Evolutionary conservation across 2,329 filamentous ascomycete species (phyloP).

Genomic region (Cordyceps pruinosa): DNA sequence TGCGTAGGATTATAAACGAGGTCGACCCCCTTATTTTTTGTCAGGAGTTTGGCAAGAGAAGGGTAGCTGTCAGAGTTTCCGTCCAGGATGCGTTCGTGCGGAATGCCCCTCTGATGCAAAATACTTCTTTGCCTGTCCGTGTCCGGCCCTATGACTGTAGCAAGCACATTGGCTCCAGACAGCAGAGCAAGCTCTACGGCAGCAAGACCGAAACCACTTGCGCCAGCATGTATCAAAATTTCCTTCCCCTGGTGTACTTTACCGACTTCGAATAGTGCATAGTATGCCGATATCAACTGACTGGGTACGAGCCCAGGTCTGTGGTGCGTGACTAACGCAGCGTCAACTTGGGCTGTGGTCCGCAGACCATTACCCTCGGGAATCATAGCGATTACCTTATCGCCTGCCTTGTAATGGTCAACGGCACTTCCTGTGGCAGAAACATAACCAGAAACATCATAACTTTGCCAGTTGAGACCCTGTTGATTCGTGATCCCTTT

Average conservation of each 20-base stretch:
- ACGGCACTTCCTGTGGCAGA: slow-evolving; percentile 27
- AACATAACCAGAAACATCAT: slow-evolving; percentile 35
- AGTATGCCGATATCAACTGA: slow-evolving; percentile 34
- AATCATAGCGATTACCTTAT: slow-evolving; percentile 36
- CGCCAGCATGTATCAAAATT: slow-evolving; percentile 39
- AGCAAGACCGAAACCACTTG: slow-evolving; percentile 36
- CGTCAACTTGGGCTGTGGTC: slow-evolving; percentile 27
- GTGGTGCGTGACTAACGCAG: slow-evolving; percentile 29
- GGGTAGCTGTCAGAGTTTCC: slow-evolving; percentile 29
- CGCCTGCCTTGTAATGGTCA: slow-evolving; percentile 26
- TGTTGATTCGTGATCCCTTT: neutral
- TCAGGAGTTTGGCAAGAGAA: slow-evolving; percentile 25
- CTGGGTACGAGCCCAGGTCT: slow-evolving; percentile 28
- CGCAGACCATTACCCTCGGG: slow-evolving; percentile 27
- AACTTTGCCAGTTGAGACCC: neutral
- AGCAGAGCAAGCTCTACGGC: slow-evolving; percentile 34
- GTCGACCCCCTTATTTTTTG: slow-evolving; percentile 30
- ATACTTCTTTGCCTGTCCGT: slow-evolving; percentile 28
- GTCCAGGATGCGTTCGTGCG: slow-evolving; percentile 31
- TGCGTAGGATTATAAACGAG: slow-evolving; percentile 41
- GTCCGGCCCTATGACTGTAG: slow-evolving; percentile 29
- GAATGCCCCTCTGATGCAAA: slow-evolving; percentile 30
- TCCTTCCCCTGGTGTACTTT: slow-evolving; percentile 21
- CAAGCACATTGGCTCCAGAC: slow-evolving; percentile 34
- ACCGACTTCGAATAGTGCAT: slow-evolving; percentile 32